These are phyloP conservation scores for Auriculariales sp. DNA, from an alignment of 768 basidiomycete genomes.

Conservation along the genomic window DNA sequence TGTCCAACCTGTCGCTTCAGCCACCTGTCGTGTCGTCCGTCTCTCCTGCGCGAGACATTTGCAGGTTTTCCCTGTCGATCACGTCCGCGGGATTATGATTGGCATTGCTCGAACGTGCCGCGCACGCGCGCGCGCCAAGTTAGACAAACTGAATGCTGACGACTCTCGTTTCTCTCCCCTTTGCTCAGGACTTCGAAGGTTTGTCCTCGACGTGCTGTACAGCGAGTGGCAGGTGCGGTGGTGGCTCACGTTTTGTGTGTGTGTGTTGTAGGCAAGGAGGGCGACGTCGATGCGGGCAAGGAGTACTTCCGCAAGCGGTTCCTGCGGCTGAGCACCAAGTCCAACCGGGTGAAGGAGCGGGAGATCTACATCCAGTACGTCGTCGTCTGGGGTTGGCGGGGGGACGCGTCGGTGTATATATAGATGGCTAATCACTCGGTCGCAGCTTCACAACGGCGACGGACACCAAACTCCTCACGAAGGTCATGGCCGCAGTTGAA, in stretches of 20 bases:
- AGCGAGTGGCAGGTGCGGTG: neutral
- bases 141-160: no score
- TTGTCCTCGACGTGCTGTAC: constrained; percentile 21
- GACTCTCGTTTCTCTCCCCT: neutral
- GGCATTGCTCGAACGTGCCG: no score
- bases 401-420: constrained; percentile 3
- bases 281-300: constrained; percentile 58
- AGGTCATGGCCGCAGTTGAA: constrained; percentile 95
- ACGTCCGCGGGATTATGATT: no score
- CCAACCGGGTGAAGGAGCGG: constrained; percentile 69
- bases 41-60: no score
- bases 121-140: no score
- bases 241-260: neutral
- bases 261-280: constrained; percentile 10
- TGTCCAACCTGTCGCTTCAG: neutral
- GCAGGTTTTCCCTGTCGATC: no score
- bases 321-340: constrained; percentile 66
- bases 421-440: constrained; percentile 3
- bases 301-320: constrained; percentile 88
- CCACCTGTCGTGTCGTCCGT: neutral
- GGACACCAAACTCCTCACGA: constrained; percentile 73
- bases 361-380: constrained; percentile 91
- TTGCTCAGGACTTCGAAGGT: constrained; percentile 66
- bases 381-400: constrained; percentile 2
- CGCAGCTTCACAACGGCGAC: constrained; percentile 77